phyloP scores from a whole-genome alignment of 2,329 filamentous ascomycete genomes.

The Magnaporthiopsis poae region DNA sequence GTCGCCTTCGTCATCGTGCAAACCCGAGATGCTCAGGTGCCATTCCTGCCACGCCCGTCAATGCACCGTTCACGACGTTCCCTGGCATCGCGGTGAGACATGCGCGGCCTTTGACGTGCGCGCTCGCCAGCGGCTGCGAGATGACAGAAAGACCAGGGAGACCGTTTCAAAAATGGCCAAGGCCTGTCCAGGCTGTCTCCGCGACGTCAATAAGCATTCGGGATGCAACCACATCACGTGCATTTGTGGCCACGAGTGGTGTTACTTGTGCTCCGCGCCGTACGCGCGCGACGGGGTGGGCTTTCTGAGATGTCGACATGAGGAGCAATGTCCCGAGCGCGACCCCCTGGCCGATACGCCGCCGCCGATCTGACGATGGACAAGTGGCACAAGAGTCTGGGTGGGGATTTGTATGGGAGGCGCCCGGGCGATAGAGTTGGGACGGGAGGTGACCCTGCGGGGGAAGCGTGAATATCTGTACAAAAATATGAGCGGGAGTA shows the following conservation, averaged over 20 bases:
- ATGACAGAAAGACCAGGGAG: constrained; percentile 25
- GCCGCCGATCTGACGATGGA: not conserved
- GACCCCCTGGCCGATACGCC: constrained; percentile 15
- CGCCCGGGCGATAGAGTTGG: too few relatives aligned
- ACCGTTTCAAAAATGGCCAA: constrained; percentile 23
- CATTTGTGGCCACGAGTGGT: constrained; percentile 31
- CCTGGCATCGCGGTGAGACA: constrained; percentile 28
- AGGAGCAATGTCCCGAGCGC: constrained; percentile 19
- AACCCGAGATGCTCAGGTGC: constrained; percentile 21
- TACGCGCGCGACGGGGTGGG: constrained; percentile 20
- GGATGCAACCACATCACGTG: constrained; percentile 34
- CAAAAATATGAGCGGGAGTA: too few relatives aligned
- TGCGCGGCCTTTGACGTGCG: constrained; percentile 27
- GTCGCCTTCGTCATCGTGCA: constrained; percentile 14
- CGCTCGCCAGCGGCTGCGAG: constrained; percentile 18
- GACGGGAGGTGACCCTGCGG: too few relatives aligned
- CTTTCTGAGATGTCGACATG: constrained; percentile 24
- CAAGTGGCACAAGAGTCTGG: too few relatives aligned
- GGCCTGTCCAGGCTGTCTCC: constrained; percentile 27
- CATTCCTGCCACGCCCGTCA: constrained; percentile 21
- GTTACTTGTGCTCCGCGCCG: constrained; percentile 26
- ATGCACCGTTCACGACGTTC: constrained; percentile 26
- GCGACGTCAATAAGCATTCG: constrained; percentile 24
- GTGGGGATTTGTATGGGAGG: too few relatives aligned
- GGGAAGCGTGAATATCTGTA: too few relatives aligned